A percentile compares a stretch with the other conserved stretches of the same genome.
phyloP scores from a whole-genome alignment of 371 early-diverging fungal species.

The Syncephalastrum contaminatum region DNA sequence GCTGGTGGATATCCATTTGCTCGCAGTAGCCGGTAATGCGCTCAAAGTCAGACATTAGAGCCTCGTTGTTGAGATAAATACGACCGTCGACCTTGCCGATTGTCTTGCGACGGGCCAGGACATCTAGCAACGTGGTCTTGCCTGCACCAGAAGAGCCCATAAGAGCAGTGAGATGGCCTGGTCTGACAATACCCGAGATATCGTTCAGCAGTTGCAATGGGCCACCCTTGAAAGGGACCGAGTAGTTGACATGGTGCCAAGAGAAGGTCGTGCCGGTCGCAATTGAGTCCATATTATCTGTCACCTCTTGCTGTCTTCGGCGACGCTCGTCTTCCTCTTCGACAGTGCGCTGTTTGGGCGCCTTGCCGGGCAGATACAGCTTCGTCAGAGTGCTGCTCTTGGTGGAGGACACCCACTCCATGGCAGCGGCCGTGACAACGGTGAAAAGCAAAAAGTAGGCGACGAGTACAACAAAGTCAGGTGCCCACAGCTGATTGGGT shows the following conservation, averaged over 20 bases:
- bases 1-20: constrained; percentile 75
- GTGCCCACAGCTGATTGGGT: constrained; percentile 30
- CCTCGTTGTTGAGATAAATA: constrained; percentile 55
- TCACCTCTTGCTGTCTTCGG: constrained; percentile 11
- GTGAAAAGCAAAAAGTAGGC: constrained; percentile 52
- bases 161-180: constrained; percentile 71
- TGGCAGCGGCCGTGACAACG: constrained; percentile 31
- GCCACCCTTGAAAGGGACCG: constrained; percentile 48
- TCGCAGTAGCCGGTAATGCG: constrained; percentile 74
- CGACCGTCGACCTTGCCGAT: constrained; percentile 71
- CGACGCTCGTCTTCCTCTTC: constrained; percentile 26
- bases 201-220: constrained; percentile 45
- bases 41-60: constrained; percentile 49
- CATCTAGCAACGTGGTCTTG: constrained; percentile 82
- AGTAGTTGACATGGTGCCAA: constrained; percentile 50
- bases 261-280: constrained; percentile 41
- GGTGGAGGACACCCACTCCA: constrained; percentile 48
- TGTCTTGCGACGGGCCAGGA: constrained; percentile 72
- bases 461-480: constrained; percentile 36
- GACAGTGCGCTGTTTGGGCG: constrained; percentile 22
- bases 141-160: constrained; percentile 85
- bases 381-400: constrained; percentile 50
- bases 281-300: constrained; percentile 20
- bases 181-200: constrained; percentile 53
- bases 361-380: constrained; percentile 42